Evolutionary conservation across 2,329 filamentous ascomycete genomes (phyloP).

Genomic region (Fusarium duplospermum): DNA sequence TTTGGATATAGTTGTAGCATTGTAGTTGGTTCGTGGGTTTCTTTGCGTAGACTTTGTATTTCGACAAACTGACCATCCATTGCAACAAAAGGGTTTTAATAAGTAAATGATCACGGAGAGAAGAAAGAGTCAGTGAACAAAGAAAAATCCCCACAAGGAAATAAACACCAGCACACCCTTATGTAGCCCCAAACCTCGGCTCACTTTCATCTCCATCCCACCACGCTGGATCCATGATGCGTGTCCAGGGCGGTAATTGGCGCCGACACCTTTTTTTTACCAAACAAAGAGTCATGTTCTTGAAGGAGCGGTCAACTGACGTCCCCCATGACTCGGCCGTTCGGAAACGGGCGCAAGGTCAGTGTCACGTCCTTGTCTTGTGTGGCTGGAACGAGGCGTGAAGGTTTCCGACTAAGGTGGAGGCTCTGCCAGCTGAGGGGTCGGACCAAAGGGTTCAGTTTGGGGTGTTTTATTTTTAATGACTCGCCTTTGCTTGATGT

Average conservation of each 20-base stretch:
- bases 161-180: neutral
- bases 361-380: neutral
- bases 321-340: slow-evolving; percentile 1
- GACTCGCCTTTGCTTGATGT: neutral
- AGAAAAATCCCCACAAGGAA: neutral
- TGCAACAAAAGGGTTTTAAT: neutral
- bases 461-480: neutral
- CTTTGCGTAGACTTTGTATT: no score
- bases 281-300: neutral
- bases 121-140: neutral
- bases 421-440: neutral
- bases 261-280: neutral
- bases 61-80: neutral
- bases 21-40: neutral
- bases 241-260: neutral
- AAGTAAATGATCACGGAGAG: neutral
- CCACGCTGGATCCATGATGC: neutral
- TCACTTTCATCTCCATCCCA: neutral
- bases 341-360: neutral
- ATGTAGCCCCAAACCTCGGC: neutral
- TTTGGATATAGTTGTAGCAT: slow-evolving; percentile 1
- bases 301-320: slow-evolving; percentile 5
- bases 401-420: slow-evolving; percentile 1
- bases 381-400: slow-evolving; percentile 1
- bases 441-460: neutral